Base-by-base conservation (phyloP, 2,329 filamentous ascomycete genomes). In the Neospermospora avenae region DNA sequence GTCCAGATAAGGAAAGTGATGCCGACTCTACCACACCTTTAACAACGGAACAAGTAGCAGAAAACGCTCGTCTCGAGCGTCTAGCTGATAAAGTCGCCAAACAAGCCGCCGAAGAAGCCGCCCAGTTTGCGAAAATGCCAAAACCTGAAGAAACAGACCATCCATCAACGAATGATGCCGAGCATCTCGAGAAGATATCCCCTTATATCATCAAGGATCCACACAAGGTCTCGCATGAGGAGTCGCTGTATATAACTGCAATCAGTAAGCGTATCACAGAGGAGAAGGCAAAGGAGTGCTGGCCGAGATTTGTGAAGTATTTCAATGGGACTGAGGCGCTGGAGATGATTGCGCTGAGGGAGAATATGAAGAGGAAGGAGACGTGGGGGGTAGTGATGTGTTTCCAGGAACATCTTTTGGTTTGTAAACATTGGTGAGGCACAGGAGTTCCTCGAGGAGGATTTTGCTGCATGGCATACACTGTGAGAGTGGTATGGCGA, bases 311-410 rank as follows among this genome's bases (percentile, higher is more conserved):
- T 68, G 82, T 56, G 69, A 91, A 89, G 73, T 95, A 97, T 74
- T 91, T 98, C 68, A 93, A 98, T 73, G 95, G 95, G 0, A 83
- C 82, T 59, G 87, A 89, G 70, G 88, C 93, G 2, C 79, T 98
- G 61, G 95, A 99, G 76, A 87, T 93, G 68, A 89, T 99, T 65
- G 85, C 89, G 1, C 78, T 95, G n/a, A 83, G 88, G 59, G 91
- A 97, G 75, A 89, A 90, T 5, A 82, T 96, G 77, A 96, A 95
- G 78, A 81, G 91, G 59, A 96, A 93, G 76, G 87, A 90, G 67
- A 81, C 91, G 14, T 92, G 89, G 78, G 82, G 83, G 49, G 77
- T 87, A 57, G 73, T 89, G 58, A 81, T 81, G 42, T 76, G 77
- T n/a, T 86, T 88, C 80, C 82, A 84, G 64, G 88, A 90, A 70